Percentiles rank a stretch among this genome's conserved stretches.
phyloP scores from a whole-genome alignment of 345 rosid species.

The Salix caprea region DNA sequence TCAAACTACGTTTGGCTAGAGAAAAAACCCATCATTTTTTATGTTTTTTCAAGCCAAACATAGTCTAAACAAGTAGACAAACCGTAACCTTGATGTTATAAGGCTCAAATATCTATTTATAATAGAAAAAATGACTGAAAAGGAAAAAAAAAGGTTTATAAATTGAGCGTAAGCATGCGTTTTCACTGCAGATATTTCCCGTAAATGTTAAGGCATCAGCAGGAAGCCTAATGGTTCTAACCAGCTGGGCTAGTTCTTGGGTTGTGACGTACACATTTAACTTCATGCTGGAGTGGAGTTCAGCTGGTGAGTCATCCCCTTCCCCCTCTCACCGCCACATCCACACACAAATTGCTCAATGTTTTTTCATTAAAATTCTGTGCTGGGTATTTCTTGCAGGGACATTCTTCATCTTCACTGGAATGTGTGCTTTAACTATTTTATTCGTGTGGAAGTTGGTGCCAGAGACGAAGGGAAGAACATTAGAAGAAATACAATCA shows the following conservation, averaged over 20 bases:
- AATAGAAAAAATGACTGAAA: neutral
- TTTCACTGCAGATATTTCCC: slow-evolving; percentile 1
- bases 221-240: slow-evolving; percentile 1
- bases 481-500: slow-evolving; percentile 16
- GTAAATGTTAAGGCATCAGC: neutral
- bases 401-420: slow-evolving; percentile 6
- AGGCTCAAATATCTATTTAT: neutral
- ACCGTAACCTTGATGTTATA: neutral
- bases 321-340: neutral
- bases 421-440: neutral
- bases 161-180: neutral
- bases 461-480: slow-evolving; percentile 12
- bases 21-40: too few species aligned
- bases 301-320: neutral
- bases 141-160: neutral
- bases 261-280: slow-evolving; percentile 2
- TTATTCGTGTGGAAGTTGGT: slow-evolving; percentile 1
- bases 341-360: neutral
- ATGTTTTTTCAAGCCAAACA: too few species aligned
- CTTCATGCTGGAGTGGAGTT: neutral
- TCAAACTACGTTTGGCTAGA: too few species aligned
- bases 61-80: too few species aligned
- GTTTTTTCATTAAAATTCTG: neutral
- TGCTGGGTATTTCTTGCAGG: neutral
- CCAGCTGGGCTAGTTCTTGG: neutral